phyloP scores from a whole-genome alignment of 768 basidiomycete species.

The Lactarius indigo region DNA sequence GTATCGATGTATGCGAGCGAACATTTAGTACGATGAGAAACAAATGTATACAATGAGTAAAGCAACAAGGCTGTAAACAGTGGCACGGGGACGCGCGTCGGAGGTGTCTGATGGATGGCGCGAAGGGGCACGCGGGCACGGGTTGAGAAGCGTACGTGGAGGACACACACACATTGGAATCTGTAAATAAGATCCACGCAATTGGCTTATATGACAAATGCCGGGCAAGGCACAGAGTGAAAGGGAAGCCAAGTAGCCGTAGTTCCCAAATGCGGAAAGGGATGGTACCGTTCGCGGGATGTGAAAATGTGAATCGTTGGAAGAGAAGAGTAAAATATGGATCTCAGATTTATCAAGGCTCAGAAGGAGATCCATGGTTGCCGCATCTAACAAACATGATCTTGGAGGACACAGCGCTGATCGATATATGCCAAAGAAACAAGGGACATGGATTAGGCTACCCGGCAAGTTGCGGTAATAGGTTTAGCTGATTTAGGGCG shows the following conservation, averaged over 20 bases:
- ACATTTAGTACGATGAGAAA: background rate
- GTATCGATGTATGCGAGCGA: conserved; percentile 7
- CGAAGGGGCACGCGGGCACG: conserved; percentile 12
- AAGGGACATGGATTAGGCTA: conserved; percentile 22
- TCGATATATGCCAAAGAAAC: conserved; percentile 18
- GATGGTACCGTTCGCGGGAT: conserved; percentile 24
- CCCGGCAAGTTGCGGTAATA: conserved; percentile 23
- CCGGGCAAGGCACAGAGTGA: conserved; percentile 21
- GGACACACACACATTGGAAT: conserved; percentile 18
- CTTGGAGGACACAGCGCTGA: conserved; percentile 16
- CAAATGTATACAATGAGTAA: background rate
- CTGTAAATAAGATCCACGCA: conserved; percentile 25
- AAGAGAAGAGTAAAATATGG: conserved; percentile 3
- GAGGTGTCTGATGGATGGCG: conserved; percentile 24
- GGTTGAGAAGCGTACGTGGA: conserved; percentile 21
- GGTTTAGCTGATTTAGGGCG: conserved; percentile 25
- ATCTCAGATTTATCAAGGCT: conserved; percentile 18
- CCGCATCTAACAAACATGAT: conserved; percentile 10
- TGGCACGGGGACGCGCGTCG: conserved; percentile 23
- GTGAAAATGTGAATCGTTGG: conserved; percentile 24
- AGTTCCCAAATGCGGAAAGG: conserved; percentile 18
- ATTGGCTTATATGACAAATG: conserved; percentile 26
- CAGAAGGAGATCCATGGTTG: conserved; percentile 22
- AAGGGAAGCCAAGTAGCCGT: conserved; percentile 22
- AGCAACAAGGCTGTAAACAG: conserved; percentile 20